Evolutionary conservation across 2,329 filamentous ascomycete genomes (phyloP), one percentile per base, ranked within the genome.

Genomic region (Davidsoniella neocaledoniae): DNA sequence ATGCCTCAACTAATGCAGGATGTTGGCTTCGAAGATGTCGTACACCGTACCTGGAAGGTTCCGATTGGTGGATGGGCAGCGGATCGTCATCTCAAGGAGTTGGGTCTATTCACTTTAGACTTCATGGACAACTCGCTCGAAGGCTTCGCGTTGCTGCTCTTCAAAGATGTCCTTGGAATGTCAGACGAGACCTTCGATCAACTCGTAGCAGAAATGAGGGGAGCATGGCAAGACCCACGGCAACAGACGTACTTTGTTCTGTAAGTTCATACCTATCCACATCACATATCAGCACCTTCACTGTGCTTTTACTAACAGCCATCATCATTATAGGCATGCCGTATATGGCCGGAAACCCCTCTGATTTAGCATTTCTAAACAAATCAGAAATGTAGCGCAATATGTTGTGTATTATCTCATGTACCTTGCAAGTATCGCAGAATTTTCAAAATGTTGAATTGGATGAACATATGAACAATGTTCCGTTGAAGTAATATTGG

Each of bases 1-100:
- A 58, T 59, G 55, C 53, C 54, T 2, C 51, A 58, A 10, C 51
- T 53, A 17, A 55, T 64, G 3, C 53, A 56, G 5, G 59, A 60
- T 14, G 62, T 65, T 1, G 67, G 67, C 0, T 69, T 68, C 46
- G 56, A 62, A 4, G 63, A 69, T 19, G 61, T 69, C 1, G 55
- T 58, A 3, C 61, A 67, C 49, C 61, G 61, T 17, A 60, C 57
- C 12, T 61, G 64, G 50, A 67, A 70, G 55, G 57, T 72, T 1
- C 70, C 71, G 0, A 63, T 68, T 8, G 68, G 66, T 19, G 62
- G 60, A 1, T 74, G 71, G 71, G 65, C 70, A 0, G 66, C 63
- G 17, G 66, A 73, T 49, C 62, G 64, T 43, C 65, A 59, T 10
- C 60, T 68, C 19, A 69, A 67, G 53, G 62, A 67, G 50, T 61